Evolutionary conservation across 2,329 filamentous ascomycete genomes (phyloP), one percentile per base, ranked within the genome.

Genomic region (Juglanconis juglandina): DNA sequence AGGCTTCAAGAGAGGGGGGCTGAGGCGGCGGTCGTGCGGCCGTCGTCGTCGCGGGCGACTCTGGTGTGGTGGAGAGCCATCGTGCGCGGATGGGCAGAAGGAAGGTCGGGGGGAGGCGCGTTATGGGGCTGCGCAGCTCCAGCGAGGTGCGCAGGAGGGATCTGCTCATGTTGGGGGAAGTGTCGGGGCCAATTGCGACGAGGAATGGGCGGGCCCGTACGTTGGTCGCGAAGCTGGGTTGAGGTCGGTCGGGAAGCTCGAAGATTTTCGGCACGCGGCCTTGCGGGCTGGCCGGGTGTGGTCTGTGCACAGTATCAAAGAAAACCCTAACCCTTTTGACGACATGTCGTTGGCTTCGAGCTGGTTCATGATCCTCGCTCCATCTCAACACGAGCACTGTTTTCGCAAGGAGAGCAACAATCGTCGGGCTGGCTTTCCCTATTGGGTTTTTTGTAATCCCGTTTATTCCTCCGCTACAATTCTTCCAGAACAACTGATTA

Each of bases 111-210:
- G 81, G 80, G 6, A 85, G 73, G 17, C 72, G 72, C 17, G 72
- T 69, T 48, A 73, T 66, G 53, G 79, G 73, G 58, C 77, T 74
- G 67, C 82, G 79, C 56, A 87, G 79, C 78, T 87, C 86, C 74
- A 86, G 72, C 51, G 86, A 75, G 74, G 85, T 87, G 77, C 84
- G 83, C 67, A 88, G 79, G 64, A 90, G 75, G 65, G 83, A 79
- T 71, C 85, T 80, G 71, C 81, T 84, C 82, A 85, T 85, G 30
- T 49, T 58, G 42, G 30, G 34, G 42, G 37, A 24, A 48, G 33
- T 7, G 7, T 32, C 3, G 14, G 9, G 39, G 47, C 9, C 10
- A n/a, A 9, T 46, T 11, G 37, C 11, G 37, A 42, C 13, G 33
- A 48, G 17, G 17, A 9, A 7, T 41, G 48, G 44, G 13, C 11